Conservation (phyloP, 148 eudicot genomes). For the Dysphania ambrosioides region DNA sequence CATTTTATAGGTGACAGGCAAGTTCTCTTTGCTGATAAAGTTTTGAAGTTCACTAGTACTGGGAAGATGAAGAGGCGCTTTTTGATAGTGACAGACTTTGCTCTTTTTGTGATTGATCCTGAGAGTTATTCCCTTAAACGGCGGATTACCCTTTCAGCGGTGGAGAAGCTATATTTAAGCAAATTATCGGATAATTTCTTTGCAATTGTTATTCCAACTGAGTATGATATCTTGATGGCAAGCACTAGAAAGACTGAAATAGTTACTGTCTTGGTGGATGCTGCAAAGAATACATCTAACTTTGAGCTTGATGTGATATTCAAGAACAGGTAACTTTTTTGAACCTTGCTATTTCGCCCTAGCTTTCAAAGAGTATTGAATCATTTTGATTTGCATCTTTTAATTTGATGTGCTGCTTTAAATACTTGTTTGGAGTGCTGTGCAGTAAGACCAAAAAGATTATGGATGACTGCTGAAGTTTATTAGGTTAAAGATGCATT, state of each 20-base stretch:
- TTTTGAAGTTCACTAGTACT: conserved; percentile 83
- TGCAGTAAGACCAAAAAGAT: neutral
- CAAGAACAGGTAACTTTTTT: conserved; percentile 62
- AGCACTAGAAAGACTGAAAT: conserved; percentile 91
- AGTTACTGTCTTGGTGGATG: conserved; percentile 63
- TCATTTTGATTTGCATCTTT: neutral
- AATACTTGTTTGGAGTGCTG: neutral
- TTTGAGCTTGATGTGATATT: conserved; percentile 72
- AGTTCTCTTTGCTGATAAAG: conserved; percentile 80
- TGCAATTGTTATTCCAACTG: conserved; percentile 80
- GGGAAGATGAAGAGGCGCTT: conserved; percentile 86
- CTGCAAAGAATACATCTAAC: conserved; percentile 65
- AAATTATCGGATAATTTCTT: conserved; percentile 77
- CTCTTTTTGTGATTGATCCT: conserved; percentile 75
- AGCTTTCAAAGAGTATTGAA: neutral
- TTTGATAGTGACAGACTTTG: conserved; percentile 57
- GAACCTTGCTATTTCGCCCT: too few relatives aligned
- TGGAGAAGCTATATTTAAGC: conserved; percentile 83
- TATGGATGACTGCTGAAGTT: neutral
- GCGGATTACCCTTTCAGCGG: conserved; percentile 80
- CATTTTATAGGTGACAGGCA: conserved; percentile 60
- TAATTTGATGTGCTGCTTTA: neutral
- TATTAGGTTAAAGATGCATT: neutral
- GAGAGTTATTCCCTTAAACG: conserved; percentile 69
- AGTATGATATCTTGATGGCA: conserved; percentile 90